Evolutionary conservation across 805 yeast species (phyloP).

Genomic region (Candida ulmi): DNA sequence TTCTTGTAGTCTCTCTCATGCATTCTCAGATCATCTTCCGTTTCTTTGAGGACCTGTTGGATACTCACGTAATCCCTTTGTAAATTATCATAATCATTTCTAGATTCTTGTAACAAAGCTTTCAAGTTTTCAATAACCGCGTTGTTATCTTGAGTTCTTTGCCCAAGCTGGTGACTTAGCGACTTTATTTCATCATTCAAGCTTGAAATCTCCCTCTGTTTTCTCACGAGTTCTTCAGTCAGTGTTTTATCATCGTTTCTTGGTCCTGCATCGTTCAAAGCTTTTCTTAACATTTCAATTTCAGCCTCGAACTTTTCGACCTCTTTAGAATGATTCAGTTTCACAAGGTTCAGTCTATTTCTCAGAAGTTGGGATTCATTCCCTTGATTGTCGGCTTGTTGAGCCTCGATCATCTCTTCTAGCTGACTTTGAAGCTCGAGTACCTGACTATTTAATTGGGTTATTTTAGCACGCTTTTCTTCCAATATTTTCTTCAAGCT

Average conservation of each 20-base stretch:
- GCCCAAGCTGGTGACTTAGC: constrained; percentile 9
- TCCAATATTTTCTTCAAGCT: constrained; percentile 12
- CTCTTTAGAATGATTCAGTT: constrained; percentile 19
- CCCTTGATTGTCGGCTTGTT: constrained; percentile 3
- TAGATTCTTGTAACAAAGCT: constrained; percentile 7
- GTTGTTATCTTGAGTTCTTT: constrained; percentile 10
- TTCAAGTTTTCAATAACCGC: constrained; percentile 8
- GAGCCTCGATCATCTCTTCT: constrained; percentile 6
- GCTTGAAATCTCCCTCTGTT: constrained; percentile 11
- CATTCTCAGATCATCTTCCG: constrained; percentile 16
- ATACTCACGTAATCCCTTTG: constrained; percentile 21
- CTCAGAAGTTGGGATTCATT: constrained; percentile 18
- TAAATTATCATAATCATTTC: constrained; percentile 15
- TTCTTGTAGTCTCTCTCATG: constrained; percentile 28
- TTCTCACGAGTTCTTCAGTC: constrained; percentile 9
- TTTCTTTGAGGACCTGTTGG: constrained; percentile 17
- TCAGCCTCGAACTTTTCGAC: constrained; percentile 12
- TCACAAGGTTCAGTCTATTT: constrained; percentile 16
- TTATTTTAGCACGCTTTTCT: constrained; percentile 14
- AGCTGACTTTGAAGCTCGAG: constrained; percentile 14
- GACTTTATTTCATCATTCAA: constrained; percentile 12
- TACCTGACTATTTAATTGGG: constrained; percentile 8
- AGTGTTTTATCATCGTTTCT: constrained; percentile 5
- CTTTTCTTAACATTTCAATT: constrained; percentile 9
- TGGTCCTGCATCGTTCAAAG: constrained; percentile 1